These are phyloP conservation scores for Hypoxylon lienhwacheense DNA, from an alignment of 495 filamentous ascomycete genomes.

Conservation along the genomic window DNA sequence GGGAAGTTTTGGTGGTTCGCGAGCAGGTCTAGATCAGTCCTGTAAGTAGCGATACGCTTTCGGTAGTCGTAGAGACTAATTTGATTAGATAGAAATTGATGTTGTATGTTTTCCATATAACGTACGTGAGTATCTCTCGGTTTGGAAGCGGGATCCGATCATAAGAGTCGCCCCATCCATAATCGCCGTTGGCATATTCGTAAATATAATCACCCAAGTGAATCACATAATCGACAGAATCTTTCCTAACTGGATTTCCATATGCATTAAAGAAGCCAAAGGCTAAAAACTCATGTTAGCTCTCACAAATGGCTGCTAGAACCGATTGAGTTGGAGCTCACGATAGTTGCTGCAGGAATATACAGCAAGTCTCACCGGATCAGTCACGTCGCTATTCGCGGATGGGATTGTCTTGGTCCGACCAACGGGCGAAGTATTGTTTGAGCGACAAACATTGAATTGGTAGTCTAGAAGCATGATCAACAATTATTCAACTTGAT, in stretches of 20 bases:
- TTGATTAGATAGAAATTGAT: not conserved
- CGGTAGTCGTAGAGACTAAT: constrained; percentile 59
- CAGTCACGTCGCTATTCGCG: constrained; percentile 38
- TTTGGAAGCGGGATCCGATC: constrained; percentile 58
- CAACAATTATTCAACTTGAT: not conserved
- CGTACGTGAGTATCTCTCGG: constrained; percentile 49
- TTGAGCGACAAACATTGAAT: constrained; percentile 53
- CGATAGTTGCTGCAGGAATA: constrained; percentile 58
- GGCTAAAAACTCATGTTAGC: constrained; percentile 34
- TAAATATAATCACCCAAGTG: constrained; percentile 71
- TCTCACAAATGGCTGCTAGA: constrained; percentile 27
- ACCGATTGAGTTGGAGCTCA: constrained; percentile 26
- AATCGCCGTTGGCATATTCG: constrained; percentile 58
- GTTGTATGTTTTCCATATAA: constrained; percentile 21
- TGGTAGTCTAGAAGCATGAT: constrained; percentile 43
- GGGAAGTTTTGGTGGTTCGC: constrained; percentile 56
- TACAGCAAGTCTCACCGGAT: constrained; percentile 51
- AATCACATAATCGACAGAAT: constrained; percentile 64
- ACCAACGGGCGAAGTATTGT: constrained; percentile 49
- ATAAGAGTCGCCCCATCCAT: constrained; percentile 57
- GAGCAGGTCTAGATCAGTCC: constrained; percentile 60
- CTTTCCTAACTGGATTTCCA: constrained; percentile 65
- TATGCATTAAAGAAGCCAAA: constrained; percentile 65
- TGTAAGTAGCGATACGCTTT: constrained; percentile 60
- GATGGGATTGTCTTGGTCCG: constrained; percentile 57